Evolutionary conservation across 2,329 filamentous ascomycete species (phyloP), one percentile per base, ranked within the genome.

Genomic region (Catunica adiposa): DNA sequence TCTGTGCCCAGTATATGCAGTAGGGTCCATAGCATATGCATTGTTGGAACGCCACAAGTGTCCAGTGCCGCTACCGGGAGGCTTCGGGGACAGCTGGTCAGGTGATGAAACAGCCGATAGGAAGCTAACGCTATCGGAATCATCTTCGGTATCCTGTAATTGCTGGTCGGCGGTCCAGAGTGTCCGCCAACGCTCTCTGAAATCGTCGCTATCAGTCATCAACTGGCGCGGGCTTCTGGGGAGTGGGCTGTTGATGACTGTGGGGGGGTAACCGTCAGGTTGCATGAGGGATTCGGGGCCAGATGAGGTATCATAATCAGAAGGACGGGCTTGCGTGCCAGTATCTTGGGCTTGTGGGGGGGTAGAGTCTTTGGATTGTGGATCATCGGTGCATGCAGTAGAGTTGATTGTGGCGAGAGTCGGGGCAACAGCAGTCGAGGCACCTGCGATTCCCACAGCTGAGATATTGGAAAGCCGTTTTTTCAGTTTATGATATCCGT

Each of bases 211-310:
- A 11, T 44, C 34, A 1, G 31, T 29, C 4, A 55, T 51, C 8
- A 34, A 55, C 11, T n/a, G 46, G 7, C 54, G 20, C 7, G 54
- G 63, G 62, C 52, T 53, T 60, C 31, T 60, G 26, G 57, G 63
- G 9, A 11, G 15, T 23, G 44, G 44, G 3, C 22, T 22, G 23
- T 23, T 25, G 51, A 64, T 64, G 3, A 62, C 20, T 23, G 31
- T 14, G 3, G 20, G 38, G 17, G 11, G 5, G 29, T 34, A 34
- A 34, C 5, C 11, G 29, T 5, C 29, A 11, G 5, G 5, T 5
- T 5, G 5, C 29, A 34, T 34, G 5, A 34, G 11, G 11, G 29
- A 11, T 34, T 34, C 29, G 5, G 29, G 11, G 29, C 5, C 11
- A 11, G 11, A 5, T 11, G 11, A 5, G 11, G 29, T 5, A 34